A percentile compares a stretch with the other conserved stretches of the same genome.
Conservation (phyloP, 1,139 yeast genomes). For the Geotrichum bryndzae region DNA sequence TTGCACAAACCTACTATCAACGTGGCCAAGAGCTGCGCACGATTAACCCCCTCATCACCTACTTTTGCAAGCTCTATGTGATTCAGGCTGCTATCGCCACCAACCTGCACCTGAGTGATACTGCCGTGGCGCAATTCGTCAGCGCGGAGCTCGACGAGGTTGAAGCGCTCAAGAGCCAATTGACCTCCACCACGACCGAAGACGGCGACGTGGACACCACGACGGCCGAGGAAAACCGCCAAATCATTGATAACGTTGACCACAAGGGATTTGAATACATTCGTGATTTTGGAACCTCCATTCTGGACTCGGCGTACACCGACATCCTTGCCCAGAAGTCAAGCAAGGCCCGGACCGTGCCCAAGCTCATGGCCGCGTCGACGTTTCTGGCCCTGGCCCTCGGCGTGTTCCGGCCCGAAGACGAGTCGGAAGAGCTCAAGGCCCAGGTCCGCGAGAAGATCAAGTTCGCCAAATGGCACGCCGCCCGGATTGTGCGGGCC, state of each 20-base stretch:
- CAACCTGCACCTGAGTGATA: conserved; percentile 50
- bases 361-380: conserved; percentile 45
- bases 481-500: conserved; percentile 48
- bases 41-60: conserved; percentile 16
- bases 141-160: conserved; percentile 56
- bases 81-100: conserved; percentile 58
- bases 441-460: conserved; percentile 38
- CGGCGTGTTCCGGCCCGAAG: conserved; percentile 1
- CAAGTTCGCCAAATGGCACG: conserved; percentile 54
- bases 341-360: conserved; percentile 39
- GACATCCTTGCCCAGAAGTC: conserved; percentile 4
- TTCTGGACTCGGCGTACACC: not conserved
- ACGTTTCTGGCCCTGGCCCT: conserved; percentile 43
- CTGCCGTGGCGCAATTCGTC: conserved; percentile 53
- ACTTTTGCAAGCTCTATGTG: conserved; percentile 42
- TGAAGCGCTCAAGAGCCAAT: conserved; percentile 44
- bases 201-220: conserved; percentile 49
- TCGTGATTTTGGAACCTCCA: not conserved
- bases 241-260: conserved; percentile 21
- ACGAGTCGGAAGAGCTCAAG: conserved; percentile 22
- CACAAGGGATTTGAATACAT: not conserved
- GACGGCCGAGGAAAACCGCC: conserved; percentile 26
- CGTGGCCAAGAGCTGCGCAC: conserved; percentile 15
- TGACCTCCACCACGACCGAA: conserved; percentile 43
- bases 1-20: not conserved